Conservation (phyloP, 768 basidiomycete genomes). For the Russula virescens region DNA sequence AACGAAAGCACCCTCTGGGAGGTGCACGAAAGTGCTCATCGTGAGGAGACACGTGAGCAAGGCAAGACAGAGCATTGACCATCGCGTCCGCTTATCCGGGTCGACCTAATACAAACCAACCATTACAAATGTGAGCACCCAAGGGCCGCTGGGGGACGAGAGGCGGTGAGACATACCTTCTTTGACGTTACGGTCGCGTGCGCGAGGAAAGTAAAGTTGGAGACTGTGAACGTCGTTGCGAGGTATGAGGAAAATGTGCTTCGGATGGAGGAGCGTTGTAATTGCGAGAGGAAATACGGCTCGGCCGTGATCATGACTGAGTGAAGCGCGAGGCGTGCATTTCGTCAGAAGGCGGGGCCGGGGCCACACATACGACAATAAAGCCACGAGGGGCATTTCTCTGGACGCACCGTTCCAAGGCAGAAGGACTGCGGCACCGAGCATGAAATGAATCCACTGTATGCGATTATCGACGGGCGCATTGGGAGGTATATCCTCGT, state of each 20-base stretch:
- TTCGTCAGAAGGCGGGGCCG: neutral
- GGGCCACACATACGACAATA: neutral
- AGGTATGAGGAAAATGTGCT: slow-evolving; percentile 45
- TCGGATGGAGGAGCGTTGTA: slow-evolving; percentile 53
- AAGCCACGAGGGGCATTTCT: neutral
- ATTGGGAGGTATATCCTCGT: neutral
- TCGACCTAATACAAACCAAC: slow-evolving; percentile 48
- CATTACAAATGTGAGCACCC: too few species aligned
- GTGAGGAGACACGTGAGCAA: slow-evolving; percentile 54
- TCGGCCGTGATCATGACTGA: slow-evolving; percentile 82
- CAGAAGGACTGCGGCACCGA: slow-evolving; percentile 75
- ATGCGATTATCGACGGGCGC: slow-evolving; percentile 40
- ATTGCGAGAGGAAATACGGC: slow-evolving; percentile 70
- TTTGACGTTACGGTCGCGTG: slow-evolving; percentile 68
- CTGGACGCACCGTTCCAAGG: slow-evolving; percentile 87
- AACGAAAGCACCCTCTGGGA: slow-evolving; percentile 54
- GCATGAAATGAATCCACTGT: slow-evolving; percentile 60
- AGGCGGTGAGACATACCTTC: slow-evolving; percentile 41
- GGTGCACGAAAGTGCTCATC: slow-evolving; percentile 56
- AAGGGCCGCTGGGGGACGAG: neutral
- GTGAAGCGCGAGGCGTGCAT: neutral
- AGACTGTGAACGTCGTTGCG: slow-evolving; percentile 45
- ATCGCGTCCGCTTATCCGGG: slow-evolving; percentile 52
- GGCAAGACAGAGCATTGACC: slow-evolving; percentile 45
- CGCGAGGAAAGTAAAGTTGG: slow-evolving; percentile 65